Conservation (phyloP, 2,329 filamentous ascomycete genomes). For the Cladophialophora yegresii region DNA sequence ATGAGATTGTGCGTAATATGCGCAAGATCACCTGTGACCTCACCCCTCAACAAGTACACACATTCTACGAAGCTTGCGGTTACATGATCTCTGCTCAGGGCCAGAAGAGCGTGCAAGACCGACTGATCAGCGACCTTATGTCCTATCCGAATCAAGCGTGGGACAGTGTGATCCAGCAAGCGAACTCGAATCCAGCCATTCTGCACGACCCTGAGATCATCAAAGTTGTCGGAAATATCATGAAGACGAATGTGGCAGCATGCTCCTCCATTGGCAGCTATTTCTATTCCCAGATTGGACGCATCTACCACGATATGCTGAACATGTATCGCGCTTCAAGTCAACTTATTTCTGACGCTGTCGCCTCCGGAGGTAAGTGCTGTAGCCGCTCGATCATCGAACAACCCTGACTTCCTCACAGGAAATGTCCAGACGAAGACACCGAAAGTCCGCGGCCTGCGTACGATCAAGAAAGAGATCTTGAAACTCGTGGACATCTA, state of each 20-base stretch:
- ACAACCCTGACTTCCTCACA: conserved; percentile 42
- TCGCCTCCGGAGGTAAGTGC: conserved; percentile 73
- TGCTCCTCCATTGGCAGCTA: conserved; percentile 95
- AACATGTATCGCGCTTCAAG: conserved; percentile 99
- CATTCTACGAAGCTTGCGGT: conserved; percentile 97
- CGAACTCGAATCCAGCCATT: conserved; percentile 79
- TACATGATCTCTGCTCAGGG: conserved; percentile 99
- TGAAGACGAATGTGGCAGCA: conserved; percentile 99
- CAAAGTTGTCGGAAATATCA: conserved; percentile 98
- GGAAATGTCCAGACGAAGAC: conserved; percentile 94
- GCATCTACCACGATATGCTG: conserved; percentile 97
- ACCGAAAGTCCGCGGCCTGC: conserved; percentile 88
- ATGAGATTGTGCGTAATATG: conserved; percentile 95
- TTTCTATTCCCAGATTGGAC: conserved; percentile 96
- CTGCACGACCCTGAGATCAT: conserved; percentile 93
- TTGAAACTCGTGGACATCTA: conserved; percentile 97
- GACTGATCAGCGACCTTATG: conserved; percentile 90
- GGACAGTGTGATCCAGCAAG: conserved; percentile 90
- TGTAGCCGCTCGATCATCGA: conserved; percentile 2
- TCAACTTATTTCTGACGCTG: conserved; percentile 88
- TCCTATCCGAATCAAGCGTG: conserved; percentile 88
- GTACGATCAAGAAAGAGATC: conserved; percentile 99
- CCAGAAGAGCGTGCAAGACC: conserved; percentile 89
- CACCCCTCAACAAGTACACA: conserved; percentile 95
- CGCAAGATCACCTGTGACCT: conserved; percentile 94